Base-by-base conservation (phyloP, 345 rosid species). In the Euphorbia peplus region DNA sequence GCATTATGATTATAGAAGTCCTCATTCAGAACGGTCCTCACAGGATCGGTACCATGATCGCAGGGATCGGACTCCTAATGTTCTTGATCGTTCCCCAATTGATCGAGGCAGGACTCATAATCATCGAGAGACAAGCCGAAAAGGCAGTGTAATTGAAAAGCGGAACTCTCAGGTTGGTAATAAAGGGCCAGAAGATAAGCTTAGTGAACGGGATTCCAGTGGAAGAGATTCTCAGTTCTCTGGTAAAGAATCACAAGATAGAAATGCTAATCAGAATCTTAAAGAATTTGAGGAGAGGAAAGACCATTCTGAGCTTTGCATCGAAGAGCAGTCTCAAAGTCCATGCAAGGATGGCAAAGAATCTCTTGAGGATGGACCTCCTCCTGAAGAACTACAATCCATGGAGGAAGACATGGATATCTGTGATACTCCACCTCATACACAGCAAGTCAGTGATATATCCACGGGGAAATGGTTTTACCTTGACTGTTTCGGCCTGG, bases 381-480 rank as follows among this genome's bases (percentile, higher is more conserved):
- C 83, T 76, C 81, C 79, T 26, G 92, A 85, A 79, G 98, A 88
- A 82, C 78, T 86, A 79, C 83, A 75, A 24, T 95, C 99, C 32
- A 95, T 95, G 99, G 99, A 95, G 87, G 99, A 92, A 82, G 99
- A 95, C 80, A 95, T 95, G 99, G 99, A 95, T 78, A 95, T 95
- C 66, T 85, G 95, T 73, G 93, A 95, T 75, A 90, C 96, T 0
- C 96, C 99, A 37, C 99, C 99, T 65, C 96, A 95, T 85, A 83
- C 60, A 68, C 85, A 95, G 30, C 32, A 76, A 42, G 79, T 78
- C 59, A 75, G 83, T 50, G 96, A 90, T 76, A 80, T 86, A 28
- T 81, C 83, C 1, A 58, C 82, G 29, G 98, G 97, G 63, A 92
- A 84, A 80, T 95, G 99, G 99, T 81, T 88, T 85, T 95, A 95